These are phyloP conservation scores for Xylariaceae sp. DNA, from an alignment of 2,329 filamentous ascomycete species.

Conservation along the genomic window DNA sequence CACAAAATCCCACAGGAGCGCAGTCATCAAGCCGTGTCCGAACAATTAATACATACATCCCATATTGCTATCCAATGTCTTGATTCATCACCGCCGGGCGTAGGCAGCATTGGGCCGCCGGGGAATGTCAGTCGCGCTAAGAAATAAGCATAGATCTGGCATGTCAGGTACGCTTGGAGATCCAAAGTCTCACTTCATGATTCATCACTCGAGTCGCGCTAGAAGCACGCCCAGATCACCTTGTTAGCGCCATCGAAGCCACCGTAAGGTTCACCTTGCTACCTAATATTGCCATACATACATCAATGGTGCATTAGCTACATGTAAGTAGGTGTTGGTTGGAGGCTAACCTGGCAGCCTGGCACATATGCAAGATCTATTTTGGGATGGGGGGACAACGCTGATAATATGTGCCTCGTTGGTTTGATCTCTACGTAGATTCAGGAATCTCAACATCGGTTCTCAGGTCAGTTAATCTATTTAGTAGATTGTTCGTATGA, in stretches of 20 bases:
- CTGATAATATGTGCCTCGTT: no score
- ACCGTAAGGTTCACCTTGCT: background rate
- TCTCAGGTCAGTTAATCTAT: no score
- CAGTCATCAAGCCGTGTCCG: background rate
- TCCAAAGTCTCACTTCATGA: slow-evolving; percentile 12
- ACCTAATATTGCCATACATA: no score
- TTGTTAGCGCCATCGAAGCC: background rate
- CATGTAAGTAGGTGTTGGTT: no score
- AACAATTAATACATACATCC: background rate
- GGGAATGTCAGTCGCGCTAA: slow-evolving; percentile 6
- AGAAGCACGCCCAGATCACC: background rate
- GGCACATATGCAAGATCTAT: no score
- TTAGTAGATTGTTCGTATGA: no score
- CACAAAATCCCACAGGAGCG: no score
- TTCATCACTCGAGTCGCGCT: slow-evolving; percentile 14
- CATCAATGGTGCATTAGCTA: no score
- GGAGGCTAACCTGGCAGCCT: no score
- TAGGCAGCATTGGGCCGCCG: background rate
- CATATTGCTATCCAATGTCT: background rate
- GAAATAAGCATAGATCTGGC: background rate
- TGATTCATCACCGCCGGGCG: background rate
- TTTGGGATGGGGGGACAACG: no score
- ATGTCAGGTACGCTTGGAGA: background rate
- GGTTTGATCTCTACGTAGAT: no score
- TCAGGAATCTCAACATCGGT: no score